Evolutionary conservation across 192 early-diverging fungal genomes (phyloP), one percentile per base, ranked within the genome.

Genomic region (Dimargaris xerosporica): DNA sequence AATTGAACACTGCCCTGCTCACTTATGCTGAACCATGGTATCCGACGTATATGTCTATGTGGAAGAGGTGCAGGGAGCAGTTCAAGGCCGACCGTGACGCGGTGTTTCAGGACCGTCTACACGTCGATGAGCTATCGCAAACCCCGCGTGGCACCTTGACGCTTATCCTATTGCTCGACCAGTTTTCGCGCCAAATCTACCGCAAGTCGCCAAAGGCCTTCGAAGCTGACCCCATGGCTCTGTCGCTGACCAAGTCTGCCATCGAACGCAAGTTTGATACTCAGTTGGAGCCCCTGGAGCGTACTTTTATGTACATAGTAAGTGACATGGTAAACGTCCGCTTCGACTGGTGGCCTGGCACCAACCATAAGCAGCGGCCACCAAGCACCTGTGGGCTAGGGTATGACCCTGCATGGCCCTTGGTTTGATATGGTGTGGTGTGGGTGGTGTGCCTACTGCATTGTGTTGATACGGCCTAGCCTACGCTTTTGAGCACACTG

Each of bases 181-280:
- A 85, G 50, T 75, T 85, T 67, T 74, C 81, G 4, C 75, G 83
- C 28, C 81, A 85, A 67, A 80, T 85, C 64, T 81, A 76, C 64
- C 78, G 83, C 60, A 73, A 73, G 17, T 48, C 68, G n/a, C 66
- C 79, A 0, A 66, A 66, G 19, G 81, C 83, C 0, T 85, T 80
- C 61, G 63, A 65, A 0, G 77, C 72, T 41, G 83, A 85, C 44
- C 65, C 70, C 12, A 61, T 78, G 11, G 79, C 83, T 16, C 66
- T 73, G 46, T 67, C 80, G 29, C 45, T 79, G n/a, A 74, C 74
- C 5, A 70, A 75, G 61, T 75, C 75, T 28, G 75, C 73, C 41
- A 55, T 82, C 16, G 63, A 70, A 7, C 69, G 69, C 54, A 72
- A 78, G 66, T 74, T 68, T 26, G 76, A 79, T 58, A 54, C 67